Evolutionary conservation across 2,329 filamentous ascomycete genomes (phyloP).

Genomic region (Stachybotrys chlorohalonatus): DNA sequence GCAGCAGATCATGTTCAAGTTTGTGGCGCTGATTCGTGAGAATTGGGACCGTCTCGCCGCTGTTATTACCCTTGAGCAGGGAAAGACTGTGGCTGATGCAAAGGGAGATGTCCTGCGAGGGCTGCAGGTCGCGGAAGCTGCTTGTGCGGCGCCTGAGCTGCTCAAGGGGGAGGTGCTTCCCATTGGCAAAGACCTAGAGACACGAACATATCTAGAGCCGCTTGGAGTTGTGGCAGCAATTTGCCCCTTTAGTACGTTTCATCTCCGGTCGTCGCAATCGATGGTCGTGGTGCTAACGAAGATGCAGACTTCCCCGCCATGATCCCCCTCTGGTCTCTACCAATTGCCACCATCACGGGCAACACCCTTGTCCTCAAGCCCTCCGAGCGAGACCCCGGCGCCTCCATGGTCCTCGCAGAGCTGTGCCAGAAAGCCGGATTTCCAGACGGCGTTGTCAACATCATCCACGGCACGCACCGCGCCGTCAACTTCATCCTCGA

Average conservation of each 20-base stretch:
- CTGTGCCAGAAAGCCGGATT: conserved; percentile 67
- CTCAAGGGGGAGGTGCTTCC: conserved; percentile 68
- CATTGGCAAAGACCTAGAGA: conserved; percentile 79
- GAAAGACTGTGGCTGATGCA: conserved; percentile 70
- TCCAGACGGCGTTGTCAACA: conserved; percentile 65
- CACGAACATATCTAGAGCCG: conserved; percentile 65
- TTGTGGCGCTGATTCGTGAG: conserved; percentile 62
- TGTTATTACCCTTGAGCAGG: conserved; percentile 69
- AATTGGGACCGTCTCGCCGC: conserved; percentile 70
- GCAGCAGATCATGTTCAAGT: conserved; percentile 73
- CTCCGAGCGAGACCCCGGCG: conserved; percentile 69
- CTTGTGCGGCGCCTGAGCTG: conserved; percentile 64
- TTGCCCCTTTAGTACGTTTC: conserved; percentile 60
- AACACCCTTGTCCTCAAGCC: conserved; percentile 75
- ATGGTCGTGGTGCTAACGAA: background rate
- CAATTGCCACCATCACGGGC: conserved; percentile 67
- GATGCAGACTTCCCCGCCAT: conserved; percentile 57
- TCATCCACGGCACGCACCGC: conserved; percentile 65
- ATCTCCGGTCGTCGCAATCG: background rate
- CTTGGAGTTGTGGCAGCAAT: conserved; percentile 69
- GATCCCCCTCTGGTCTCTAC: conserved; percentile 77
- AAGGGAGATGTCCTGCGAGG: conserved; percentile 66
- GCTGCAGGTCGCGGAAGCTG: conserved; percentile 67
- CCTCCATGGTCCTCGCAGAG: conserved; percentile 72
- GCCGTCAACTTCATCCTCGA: conserved; percentile 75